Base-by-base conservation (phyloP, 441 rosid species). In the Dalechampia spathulata region DNA sequence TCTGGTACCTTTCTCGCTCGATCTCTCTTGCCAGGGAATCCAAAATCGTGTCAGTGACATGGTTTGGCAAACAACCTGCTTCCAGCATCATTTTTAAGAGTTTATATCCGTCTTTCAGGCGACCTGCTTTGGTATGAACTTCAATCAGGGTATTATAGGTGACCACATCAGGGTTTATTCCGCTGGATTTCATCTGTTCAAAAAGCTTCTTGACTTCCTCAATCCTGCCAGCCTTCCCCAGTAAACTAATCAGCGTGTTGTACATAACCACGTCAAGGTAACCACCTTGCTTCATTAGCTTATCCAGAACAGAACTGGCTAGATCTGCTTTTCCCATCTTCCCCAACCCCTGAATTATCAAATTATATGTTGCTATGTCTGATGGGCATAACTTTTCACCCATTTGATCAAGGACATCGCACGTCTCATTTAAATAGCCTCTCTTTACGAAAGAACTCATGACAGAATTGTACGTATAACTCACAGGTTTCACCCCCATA, bases 371-470 rank as follows among this genome's bases (percentile, higher is more conserved):
- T 53, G 87, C 93, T 25, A 84, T 73, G 42, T 88, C 95, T 0
- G 83, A 51, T 0, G 79, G 86, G 61, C 82, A 83, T 46, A 88
- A 48, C 52, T 75, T 69, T 56, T 82, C 89, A 0, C 76, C 81
- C 95, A 88, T 88, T 74, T 86, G 85, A 17, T 72, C 63, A 20
- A 88, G 79, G 0, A 86, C 77, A 16, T 79, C 75, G 70, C 76
- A 73, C n/a, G 91, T 96, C 62, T 83, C 78, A 32, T 73, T 48
- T 54, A 75, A 77, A 67, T 91, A 80, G 14, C 98, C 93, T 63
- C 78, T 88, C 63, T 88, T 91, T 52, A 84, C 90, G 41, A 86
- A 86, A 19, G 91, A 82, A 52, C 93, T 91, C 91, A 83, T 82
- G 68, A 81, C 59, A 4, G 98, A 78, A 72, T 91, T 88, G 66